Conservation (phyloP, 345 rosid species). For the Rhizophora apiculata region DNA sequence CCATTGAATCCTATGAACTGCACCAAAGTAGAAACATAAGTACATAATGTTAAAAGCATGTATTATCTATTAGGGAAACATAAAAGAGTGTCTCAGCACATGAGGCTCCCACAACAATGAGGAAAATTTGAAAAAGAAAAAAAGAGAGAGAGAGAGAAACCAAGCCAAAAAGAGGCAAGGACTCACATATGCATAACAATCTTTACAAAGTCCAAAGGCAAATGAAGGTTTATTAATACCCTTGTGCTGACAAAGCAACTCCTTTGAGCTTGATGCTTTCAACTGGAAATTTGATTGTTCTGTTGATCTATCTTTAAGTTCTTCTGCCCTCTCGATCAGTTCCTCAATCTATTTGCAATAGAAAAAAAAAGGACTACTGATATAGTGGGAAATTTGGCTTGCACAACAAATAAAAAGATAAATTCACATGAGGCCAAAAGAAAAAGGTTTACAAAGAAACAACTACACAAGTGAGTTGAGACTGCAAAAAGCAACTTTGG, state of each 20-base stretch:
- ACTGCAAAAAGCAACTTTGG: not conserved
- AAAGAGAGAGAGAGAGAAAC: not conserved
- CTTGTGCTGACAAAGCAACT: conserved; percentile 68
- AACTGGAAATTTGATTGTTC: conserved; percentile 23
- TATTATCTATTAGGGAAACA: not conserved
- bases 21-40: conserved; percentile 18
- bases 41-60: conserved; percentile 2
- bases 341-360: conserved; percentile 59
- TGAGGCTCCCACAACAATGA: not conserved
- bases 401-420: too few species aligned
- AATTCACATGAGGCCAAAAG: not conserved
- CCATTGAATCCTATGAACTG: conserved; percentile 86
- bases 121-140: not conserved
- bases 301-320: conserved; percentile 34
- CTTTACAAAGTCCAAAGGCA: conserved; percentile 67
- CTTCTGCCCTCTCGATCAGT: conserved; percentile 54
- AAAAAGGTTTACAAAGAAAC: not conserved
- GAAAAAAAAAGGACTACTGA: not conserved
- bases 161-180: conserved; percentile 8
- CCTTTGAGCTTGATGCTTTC: conserved; percentile 27
- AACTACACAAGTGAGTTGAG: not conserved
- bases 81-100: too few species aligned
- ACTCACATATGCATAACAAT: conserved; percentile 66
- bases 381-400: too few species aligned
- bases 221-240: conserved; percentile 30